Percentiles rank a stretch among this genome's conserved stretches.
Evolutionary conservation across 106 monocot species (phyloP).

Genomic region (Dioscorea zingiberensis): DNA sequence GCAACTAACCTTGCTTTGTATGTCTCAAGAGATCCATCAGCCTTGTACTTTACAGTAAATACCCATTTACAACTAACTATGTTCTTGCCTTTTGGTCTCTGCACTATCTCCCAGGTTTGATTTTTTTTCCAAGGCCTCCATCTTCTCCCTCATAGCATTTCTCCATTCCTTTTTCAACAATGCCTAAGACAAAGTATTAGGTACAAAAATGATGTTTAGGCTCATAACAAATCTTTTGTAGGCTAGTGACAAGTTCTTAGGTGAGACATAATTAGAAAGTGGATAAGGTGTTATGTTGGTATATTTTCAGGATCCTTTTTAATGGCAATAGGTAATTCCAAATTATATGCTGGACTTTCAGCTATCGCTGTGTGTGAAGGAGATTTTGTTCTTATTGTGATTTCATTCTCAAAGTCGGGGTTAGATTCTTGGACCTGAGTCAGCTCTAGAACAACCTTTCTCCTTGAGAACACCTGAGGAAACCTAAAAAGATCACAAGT

Average conservation of each 20-base stretch:
- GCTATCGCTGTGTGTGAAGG: too few species aligned
- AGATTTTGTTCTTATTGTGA: neutral
- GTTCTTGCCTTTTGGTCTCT: neutral
- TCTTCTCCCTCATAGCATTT: slow-evolving; percentile 1
- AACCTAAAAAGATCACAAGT: too few species aligned
- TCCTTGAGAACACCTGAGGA: neutral
- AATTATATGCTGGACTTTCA: neutral
- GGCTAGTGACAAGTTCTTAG: neutral
- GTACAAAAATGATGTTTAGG: neutral
- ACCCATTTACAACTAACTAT: neutral
- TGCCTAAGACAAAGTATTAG: neutral
- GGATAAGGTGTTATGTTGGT: slow-evolving; percentile 1
- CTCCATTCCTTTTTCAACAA: too few species aligned
- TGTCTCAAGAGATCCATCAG: neutral
- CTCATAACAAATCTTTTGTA: neutral
- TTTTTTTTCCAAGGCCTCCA: slow-evolving; percentile 1
- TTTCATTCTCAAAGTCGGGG: neutral
- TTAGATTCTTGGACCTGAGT: neutral
- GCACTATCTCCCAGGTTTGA: too few species aligned
- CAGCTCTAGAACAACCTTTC: neutral
- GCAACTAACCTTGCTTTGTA: slow-evolving; percentile 4
- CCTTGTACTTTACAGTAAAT: neutral
- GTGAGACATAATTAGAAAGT: neutral
- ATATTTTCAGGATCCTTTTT: neutral
- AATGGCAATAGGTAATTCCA: neutral